Evolutionary conservation across 2,329 filamentous ascomycete genomes (phyloP).

Genomic region (Huntiella savannae): DNA sequence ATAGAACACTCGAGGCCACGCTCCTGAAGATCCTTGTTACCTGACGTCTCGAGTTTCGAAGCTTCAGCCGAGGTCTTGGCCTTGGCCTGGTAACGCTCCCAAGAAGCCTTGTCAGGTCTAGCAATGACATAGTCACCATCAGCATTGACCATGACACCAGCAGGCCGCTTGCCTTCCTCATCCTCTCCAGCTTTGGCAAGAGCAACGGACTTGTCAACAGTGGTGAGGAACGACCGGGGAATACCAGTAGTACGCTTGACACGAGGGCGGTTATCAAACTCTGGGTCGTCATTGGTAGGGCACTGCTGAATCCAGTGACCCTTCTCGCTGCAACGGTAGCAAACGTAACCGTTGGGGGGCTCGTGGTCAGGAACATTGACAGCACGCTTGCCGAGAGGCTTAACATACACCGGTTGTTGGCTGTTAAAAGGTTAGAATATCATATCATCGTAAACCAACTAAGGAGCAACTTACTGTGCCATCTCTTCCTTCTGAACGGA

Average conservation of each 20-base stretch:
- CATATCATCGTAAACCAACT: too few relatives aligned
- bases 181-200: slow-evolving; percentile 54
- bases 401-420: slow-evolving; percentile 40
- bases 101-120: slow-evolving; percentile 83
- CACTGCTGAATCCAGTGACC: slow-evolving; percentile 99
- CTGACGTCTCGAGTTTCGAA: slow-evolving; percentile 56
- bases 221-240: slow-evolving; percentile 84
- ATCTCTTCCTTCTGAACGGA: slow-evolving; percentile 83
- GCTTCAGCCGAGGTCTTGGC: slow-evolving; percentile 69
- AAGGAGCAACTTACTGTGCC: slow-evolving; percentile 42
- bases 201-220: slow-evolving; percentile 75
- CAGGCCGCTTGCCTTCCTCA: slow-evolving; percentile 62
- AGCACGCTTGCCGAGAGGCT: slow-evolving; percentile 41
- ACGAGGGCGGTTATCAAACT: slow-evolving; percentile 79
- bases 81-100: slow-evolving; percentile 94
- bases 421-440: slow-evolving; percentile 23
- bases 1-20: slow-evolving; percentile 81
- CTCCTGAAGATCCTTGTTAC: slow-evolving; percentile 73
- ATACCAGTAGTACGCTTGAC: slow-evolving; percentile 96
- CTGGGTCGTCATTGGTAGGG: slow-evolving; percentile 94
- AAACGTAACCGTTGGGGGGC: slow-evolving; percentile 84
- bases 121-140: slow-evolving; percentile 96
- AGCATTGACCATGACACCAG: slow-evolving; percentile 91
- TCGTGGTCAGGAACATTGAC: slow-evolving; percentile 77
- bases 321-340: slow-evolving; percentile 89